phyloP scores from a whole-genome alignment of 139 green algal genomes.

The Mesostigma viride region DNA sequence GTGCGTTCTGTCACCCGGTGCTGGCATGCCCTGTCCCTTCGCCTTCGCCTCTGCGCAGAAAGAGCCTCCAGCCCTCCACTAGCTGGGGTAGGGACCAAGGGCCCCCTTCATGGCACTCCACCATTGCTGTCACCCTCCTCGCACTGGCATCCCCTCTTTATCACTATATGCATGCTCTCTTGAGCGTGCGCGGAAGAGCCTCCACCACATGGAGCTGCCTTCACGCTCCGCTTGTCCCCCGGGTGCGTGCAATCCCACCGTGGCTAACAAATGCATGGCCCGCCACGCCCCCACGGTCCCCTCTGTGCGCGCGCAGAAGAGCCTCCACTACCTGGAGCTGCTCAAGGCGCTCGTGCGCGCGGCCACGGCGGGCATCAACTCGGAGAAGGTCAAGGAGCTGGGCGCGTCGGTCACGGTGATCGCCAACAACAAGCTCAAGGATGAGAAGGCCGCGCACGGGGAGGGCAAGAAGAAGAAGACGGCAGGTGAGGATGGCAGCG shows the following conservation, averaged over 20 bases:
- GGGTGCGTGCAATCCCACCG: background rate
- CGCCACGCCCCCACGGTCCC: background rate
- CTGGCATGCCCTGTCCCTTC: too few relatives aligned
- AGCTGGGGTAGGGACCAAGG: too few relatives aligned
- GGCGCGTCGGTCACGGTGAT: conserved; percentile 16
- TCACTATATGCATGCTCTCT: background rate
- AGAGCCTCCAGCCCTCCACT: too few relatives aligned
- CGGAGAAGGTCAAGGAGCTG: conserved; percentile 16
- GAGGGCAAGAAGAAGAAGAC: conserved; percentile 28
- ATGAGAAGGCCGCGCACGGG: conserved; percentile 18
- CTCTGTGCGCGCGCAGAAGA: conserved; percentile 27
- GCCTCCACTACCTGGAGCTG: conserved; percentile 24
- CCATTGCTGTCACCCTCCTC: background rate
- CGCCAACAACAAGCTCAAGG: conserved; percentile 25
- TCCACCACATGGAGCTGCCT: background rate
- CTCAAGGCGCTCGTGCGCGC: conserved; percentile 17
- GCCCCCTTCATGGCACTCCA: too few relatives aligned
- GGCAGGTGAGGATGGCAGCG: too few relatives aligned
- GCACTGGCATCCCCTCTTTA: background rate
- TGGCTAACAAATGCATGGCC: background rate
- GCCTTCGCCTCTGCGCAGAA: too few relatives aligned
- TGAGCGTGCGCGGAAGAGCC: background rate
- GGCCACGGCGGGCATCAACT: background rate
- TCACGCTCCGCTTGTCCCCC: background rate
- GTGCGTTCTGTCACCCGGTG: too few relatives aligned